phyloP scores from a whole-genome alignment of 495 filamentous ascomycete genomes.

The Glarea lozoyensis region DNA sequence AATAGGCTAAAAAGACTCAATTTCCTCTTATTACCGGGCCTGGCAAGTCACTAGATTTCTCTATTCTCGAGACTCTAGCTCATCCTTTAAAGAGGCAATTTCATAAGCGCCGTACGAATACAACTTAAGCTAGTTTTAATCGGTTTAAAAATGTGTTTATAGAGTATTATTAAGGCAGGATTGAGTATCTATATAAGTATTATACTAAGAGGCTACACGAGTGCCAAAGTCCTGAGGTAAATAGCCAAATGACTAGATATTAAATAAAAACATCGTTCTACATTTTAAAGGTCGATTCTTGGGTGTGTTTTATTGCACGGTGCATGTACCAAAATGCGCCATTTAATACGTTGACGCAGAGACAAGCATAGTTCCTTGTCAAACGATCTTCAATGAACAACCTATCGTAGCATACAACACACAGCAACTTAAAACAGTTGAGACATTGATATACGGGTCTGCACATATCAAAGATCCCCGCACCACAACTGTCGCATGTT shows the following conservation, averaged over 20 bases:
- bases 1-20: neutral
- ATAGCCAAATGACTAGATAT: neutral
- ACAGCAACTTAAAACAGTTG: too few relatives aligned
- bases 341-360: too few relatives aligned
- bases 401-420: too few relatives aligned
- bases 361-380: too few relatives aligned
- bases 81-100: neutral
- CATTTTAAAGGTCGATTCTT: too few relatives aligned
- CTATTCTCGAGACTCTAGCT: conserved; percentile 1
- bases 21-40: neutral
- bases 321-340: too few relatives aligned
- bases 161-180: neutral
- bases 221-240: neutral
- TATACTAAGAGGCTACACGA: neutral
- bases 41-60: conserved; percentile 1
- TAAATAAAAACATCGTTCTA: too few relatives aligned
- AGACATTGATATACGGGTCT: too few relatives aligned
- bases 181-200: neutral
- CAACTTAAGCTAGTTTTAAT: neutral
- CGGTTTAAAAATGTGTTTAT: neutral
- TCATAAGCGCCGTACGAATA: neutral
- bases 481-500: too few relatives aligned
- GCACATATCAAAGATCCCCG: too few relatives aligned
- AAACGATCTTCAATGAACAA: too few relatives aligned
- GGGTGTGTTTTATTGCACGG: too few relatives aligned